Conservation (phyloP, 306 rosid species). For the Herpetospermum pedunculosum region DNA sequence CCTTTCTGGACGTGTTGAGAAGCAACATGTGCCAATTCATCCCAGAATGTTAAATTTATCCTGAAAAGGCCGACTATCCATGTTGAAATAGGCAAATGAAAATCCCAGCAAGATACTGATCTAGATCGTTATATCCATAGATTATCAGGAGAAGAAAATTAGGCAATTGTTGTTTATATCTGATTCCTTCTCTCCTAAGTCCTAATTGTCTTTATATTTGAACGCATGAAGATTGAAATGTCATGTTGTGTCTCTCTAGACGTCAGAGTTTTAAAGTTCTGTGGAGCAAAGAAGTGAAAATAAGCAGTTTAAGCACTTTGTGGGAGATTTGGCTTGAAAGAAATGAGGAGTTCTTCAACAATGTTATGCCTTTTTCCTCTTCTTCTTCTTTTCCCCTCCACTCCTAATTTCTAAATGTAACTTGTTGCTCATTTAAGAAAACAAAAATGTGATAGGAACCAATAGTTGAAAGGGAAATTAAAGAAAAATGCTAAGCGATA, state of each 20-base stretch:
- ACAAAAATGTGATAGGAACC: background rate
- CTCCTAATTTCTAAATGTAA: background rate
- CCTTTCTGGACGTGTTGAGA: conserved; percentile 69
- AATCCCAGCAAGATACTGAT: background rate
- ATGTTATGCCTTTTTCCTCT: background rate
- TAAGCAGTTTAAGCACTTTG: background rate
- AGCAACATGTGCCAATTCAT: conserved; percentile 70
- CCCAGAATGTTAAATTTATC: conserved; percentile 80
- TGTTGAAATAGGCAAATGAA: background rate
- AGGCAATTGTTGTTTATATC: background rate
- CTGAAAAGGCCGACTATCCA: conserved; percentile 18
- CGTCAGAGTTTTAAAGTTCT: background rate
- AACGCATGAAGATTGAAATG: background rate
- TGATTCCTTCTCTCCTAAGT: background rate
- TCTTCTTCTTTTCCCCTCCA: background rate
- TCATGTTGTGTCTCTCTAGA: background rate
- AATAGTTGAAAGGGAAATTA: background rate
- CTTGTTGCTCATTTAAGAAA: background rate
- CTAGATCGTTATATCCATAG: background rate
- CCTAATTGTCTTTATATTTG: background rate
- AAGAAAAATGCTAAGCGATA: background rate
- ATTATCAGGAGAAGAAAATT: background rate
- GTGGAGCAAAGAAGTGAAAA: background rate
- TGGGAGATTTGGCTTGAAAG: background rate
- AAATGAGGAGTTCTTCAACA: background rate